These are phyloP conservation scores for Cydonia oblonga DNA, from an alignment of 331 rosid genomes.

Conservation along the genomic window DNA sequence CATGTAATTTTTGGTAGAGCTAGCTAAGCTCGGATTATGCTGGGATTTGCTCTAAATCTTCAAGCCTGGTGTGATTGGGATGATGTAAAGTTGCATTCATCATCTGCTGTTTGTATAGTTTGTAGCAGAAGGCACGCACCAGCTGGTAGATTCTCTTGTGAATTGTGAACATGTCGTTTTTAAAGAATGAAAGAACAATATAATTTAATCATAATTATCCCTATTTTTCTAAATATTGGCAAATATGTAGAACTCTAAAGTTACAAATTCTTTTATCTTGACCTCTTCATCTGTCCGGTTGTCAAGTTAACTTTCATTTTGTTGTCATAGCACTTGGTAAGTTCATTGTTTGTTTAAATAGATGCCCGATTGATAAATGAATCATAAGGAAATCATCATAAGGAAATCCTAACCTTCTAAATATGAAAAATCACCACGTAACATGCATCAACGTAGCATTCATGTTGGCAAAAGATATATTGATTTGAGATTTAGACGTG, in stretches of 20 bases:
- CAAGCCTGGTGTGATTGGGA: not conserved
- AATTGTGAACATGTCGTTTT: not conserved
- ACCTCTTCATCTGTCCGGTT: not conserved
- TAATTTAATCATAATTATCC: not conserved
- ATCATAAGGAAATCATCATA: no score
- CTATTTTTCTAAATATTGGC: no score
- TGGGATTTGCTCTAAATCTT: not conserved
- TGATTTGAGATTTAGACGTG: not conserved
- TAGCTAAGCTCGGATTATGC: not conserved
- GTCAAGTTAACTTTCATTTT: not conserved
- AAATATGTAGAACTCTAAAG: not conserved
- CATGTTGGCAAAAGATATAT: no score
- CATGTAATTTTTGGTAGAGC: not conserved
- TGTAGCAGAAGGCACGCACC: not conserved
- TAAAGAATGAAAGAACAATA: not conserved
- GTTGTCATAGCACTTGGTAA: not conserved
- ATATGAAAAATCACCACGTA: not conserved
- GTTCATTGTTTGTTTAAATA: no score
- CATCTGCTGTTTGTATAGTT: not conserved
- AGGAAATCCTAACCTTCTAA: no score
- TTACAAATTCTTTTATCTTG: not conserved
- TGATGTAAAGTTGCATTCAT: not conserved
- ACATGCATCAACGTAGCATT: no score
- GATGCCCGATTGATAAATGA: not conserved
- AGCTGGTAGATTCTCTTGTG: conserved; percentile 12